Conservation (phyloP, 2,329 filamentous ascomycete genomes). For the Canariomyces notabilis region DNA sequence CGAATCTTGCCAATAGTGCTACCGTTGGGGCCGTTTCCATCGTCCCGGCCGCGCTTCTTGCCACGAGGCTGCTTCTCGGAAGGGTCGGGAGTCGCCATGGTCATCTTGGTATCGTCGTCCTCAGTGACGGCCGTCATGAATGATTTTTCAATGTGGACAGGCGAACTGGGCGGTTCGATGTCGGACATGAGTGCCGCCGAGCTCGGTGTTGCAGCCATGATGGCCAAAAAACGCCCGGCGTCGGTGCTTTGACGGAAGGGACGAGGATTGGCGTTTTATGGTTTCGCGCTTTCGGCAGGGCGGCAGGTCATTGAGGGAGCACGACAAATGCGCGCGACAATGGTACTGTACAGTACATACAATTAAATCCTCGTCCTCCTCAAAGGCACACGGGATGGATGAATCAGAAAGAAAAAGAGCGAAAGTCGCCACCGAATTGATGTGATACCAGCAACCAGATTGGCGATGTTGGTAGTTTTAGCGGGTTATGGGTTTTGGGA, state of each 20-base stretch:
- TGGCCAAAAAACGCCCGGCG: not conserved
- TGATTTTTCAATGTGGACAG: slow-evolving; percentile 40
- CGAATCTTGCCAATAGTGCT: slow-evolving; percentile 63
- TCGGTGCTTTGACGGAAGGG: not conserved
- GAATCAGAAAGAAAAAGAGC: slow-evolving; percentile 6
- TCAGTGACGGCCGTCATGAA: slow-evolving; percentile 44
- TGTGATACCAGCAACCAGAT: not conserved
- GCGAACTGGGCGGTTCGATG: slow-evolving; percentile 43
- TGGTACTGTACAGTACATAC: too few relatives aligned
- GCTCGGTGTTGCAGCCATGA: slow-evolving; percentile 24
- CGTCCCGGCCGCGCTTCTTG: slow-evolving; percentile 31
- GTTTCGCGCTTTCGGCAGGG: not conserved
- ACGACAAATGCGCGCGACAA: slow-evolving; percentile 2
- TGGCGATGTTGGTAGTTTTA: slow-evolving; percentile 3
- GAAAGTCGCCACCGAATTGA: slow-evolving; percentile 1
- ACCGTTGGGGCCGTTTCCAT: slow-evolving; percentile 30
- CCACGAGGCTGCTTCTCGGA: slow-evolving; percentile 27
- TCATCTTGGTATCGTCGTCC: slow-evolving; percentile 40
- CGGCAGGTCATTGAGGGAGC: slow-evolving; percentile 1
- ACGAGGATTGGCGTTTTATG: not conserved
- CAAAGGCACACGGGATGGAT: not conserved
- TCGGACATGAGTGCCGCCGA: slow-evolving; percentile 37
- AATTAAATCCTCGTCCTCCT: slow-evolving; percentile 7
- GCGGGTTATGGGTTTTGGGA: slow-evolving; percentile 15
- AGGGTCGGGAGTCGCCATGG: slow-evolving; percentile 40